Percentiles rank a stretch among this genome's conserved stretches.
phyloP scores from a whole-genome alignment of 2,329 filamentous ascomycete species.

The Phaeophleospora eucalypticola region DNA sequence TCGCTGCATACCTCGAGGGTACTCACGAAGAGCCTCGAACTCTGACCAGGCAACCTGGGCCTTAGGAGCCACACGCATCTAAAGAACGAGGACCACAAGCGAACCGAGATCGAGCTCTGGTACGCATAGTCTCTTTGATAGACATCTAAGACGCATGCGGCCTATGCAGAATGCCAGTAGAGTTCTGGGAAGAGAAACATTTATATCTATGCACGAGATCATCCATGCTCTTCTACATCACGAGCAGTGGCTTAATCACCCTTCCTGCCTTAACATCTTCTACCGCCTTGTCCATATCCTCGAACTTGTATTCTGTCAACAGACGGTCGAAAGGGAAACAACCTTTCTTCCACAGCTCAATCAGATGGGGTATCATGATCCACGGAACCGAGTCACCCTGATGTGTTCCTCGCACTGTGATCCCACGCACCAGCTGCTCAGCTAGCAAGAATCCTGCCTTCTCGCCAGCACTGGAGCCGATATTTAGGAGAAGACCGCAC shows the following conservation, averaged over 20 bases:
- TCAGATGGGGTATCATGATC: conserved; percentile 20
- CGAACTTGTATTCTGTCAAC: conserved; percentile 17
- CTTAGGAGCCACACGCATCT: too few species aligned
- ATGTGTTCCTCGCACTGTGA: conserved; percentile 21
- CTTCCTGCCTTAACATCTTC: conserved; percentile 16
- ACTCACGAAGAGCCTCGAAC: too few species aligned
- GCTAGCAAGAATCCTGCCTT: conserved; percentile 11
- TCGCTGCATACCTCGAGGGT: too few species aligned
- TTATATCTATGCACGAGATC: too few species aligned
- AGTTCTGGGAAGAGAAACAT: too few species aligned
- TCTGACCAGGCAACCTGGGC: too few species aligned
- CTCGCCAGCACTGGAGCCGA: conserved; percentile 19
- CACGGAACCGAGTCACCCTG: conserved; percentile 22
- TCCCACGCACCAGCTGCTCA: conserved; percentile 17
- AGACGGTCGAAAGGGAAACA: conserved; percentile 20
- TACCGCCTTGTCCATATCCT: conserved; percentile 18
- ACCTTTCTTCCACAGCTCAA: conserved; percentile 18
- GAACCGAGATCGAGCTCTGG: too few species aligned
- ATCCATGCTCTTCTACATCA: too few species aligned
- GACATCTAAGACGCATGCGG: too few species aligned
- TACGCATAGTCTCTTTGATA: too few species aligned
- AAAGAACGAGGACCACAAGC: too few species aligned
- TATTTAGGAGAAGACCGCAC: conserved; percentile 18
- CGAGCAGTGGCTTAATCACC: conserved; percentile 22
- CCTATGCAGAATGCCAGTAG: too few species aligned